These are phyloP conservation scores for Yamadazyma oceani DNA, from an alignment of 1,139 yeast genomes.

Conservation along the genomic window DNA sequence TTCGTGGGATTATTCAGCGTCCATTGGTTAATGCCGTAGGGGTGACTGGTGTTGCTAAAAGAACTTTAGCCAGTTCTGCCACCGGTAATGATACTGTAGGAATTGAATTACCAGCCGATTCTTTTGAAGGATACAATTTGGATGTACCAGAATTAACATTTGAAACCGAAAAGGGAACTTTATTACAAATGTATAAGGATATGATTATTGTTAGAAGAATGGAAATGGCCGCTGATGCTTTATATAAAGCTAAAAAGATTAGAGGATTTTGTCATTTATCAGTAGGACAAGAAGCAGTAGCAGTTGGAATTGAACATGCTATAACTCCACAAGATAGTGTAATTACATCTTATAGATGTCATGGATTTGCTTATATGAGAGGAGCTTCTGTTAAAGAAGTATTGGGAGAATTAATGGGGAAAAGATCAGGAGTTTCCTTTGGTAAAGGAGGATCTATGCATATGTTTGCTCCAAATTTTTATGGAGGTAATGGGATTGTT, in stretches of 20 bases:
- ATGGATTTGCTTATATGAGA: slow-evolving; percentile 95
- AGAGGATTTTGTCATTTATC: slow-evolving; percentile 99
- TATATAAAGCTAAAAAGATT: slow-evolving; percentile 96
- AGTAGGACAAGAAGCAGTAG: slow-evolving; percentile 99
- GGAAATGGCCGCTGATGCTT: slow-evolving; percentile 99
- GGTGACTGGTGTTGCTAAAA: slow-evolving; percentile 17
- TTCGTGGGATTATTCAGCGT: slow-evolving; percentile 2
- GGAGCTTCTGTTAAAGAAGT: slow-evolving; percentile 91
- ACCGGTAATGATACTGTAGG: slow-evolving; percentile 41
- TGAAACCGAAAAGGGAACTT: slow-evolving; percentile 74
- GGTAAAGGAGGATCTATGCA: slow-evolving; percentile 99
- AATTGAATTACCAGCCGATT: slow-evolving; percentile 68
- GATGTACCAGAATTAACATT: slow-evolving; percentile 70
- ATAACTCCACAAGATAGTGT: slow-evolving; percentile 80
- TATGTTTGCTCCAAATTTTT: slow-evolving; percentile 92
- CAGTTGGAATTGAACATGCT: slow-evolving; percentile 97
- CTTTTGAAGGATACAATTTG: slow-evolving; percentile 81
- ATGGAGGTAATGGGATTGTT: slow-evolving; percentile 99
- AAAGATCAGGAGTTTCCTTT: slow-evolving; percentile 88
- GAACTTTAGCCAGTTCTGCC: slow-evolving; percentile 37
- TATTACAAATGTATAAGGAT: slow-evolving; percentile 93
- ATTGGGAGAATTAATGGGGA: slow-evolving; percentile 95
- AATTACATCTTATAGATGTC: slow-evolving; percentile 97
- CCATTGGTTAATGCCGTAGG: slow-evolving; percentile 9
- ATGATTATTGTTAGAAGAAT: slow-evolving; percentile 93